phyloP scores from a whole-genome alignment of 2,329 filamentous ascomycete genomes.

The Cladosporium colombiae region DNA sequence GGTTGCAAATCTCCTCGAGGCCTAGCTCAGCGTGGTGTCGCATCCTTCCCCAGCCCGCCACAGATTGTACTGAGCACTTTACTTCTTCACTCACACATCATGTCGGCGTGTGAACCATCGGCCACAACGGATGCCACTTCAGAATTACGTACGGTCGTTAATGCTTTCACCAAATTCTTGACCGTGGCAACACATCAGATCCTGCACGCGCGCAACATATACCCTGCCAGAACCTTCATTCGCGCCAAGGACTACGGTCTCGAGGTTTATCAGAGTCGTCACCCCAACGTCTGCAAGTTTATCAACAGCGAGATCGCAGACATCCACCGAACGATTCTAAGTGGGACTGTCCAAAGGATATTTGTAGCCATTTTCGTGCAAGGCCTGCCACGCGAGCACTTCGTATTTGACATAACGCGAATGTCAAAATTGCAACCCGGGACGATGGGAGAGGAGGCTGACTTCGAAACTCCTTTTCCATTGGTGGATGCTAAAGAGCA shows the following conservation, averaged over 20 bases:
- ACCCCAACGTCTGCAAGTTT: background rate
- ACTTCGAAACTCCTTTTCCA: background rate
- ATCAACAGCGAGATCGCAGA: no score
- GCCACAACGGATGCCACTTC: background rate
- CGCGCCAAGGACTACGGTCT: background rate
- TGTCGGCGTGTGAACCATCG: background rate
- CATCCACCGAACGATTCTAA: background rate
- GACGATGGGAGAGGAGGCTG: background rate
- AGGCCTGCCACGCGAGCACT: background rate
- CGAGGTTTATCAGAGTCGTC: background rate
- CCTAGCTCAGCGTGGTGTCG: background rate
- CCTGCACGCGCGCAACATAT: background rate
- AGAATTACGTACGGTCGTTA: background rate
- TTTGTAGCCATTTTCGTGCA: background rate
- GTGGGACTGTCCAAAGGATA: background rate
- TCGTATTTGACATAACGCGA: background rate
- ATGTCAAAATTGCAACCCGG: background rate
- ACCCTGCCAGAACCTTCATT: background rate
- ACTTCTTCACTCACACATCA: background rate
- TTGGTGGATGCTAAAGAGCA: background rate
- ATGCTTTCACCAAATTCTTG: no score
- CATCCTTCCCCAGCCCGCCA: background rate
- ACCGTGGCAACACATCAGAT: background rate
- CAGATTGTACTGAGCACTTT: no score
- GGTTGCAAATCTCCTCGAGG: background rate